Evolutionary conservation across 2,329 filamentous ascomycete species (phyloP).

Genomic region (Plenodomus biglobosus): DNA sequence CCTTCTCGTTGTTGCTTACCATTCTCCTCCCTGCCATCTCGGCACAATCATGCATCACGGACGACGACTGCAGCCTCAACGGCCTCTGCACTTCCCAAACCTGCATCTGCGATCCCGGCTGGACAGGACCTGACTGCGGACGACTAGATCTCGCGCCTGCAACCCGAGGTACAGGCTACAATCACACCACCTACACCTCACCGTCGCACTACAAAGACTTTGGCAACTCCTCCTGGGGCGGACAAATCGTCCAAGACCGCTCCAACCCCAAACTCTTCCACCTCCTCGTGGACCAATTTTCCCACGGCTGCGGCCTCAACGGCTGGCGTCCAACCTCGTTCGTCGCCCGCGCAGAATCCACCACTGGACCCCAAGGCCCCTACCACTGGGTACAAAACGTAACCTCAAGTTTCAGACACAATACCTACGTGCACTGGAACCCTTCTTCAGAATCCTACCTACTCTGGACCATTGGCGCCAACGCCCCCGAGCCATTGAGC

Average conservation of each 20-base stretch:
- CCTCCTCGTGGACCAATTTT: constrained; percentile 51
- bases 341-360: constrained; percentile 51
- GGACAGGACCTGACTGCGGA: constrained; percentile 50
- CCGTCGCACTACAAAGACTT: constrained; percentile 14
- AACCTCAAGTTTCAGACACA: constrained; percentile 50
- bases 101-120: constrained; percentile 47
- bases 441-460: constrained; percentile 50
- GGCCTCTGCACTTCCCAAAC: constrained; percentile 35
- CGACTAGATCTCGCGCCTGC: constrained; percentile 50
- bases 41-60: constrained; percentile 22
- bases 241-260: constrained; percentile 50
- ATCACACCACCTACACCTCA: constrained; percentile 42
- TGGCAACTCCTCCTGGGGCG: constrained; percentile 54
- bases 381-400: constrained; percentile 49
- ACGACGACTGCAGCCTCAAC: constrained; percentile 47
- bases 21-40: not conserved
- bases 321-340: constrained; percentile 54
- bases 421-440: constrained; percentile 51
- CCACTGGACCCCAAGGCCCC: constrained; percentile 48
- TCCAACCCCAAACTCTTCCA: constrained; percentile 46
- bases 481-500: constrained; percentile 27
- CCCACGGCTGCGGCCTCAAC: constrained; percentile 49
- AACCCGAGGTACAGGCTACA: constrained; percentile 49
- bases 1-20: not conserved
- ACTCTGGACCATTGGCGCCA: constrained; percentile 50